phyloP scores from a whole-genome alignment of 257 asterid species.

The Parsonsia alboflavescens region DNA sequence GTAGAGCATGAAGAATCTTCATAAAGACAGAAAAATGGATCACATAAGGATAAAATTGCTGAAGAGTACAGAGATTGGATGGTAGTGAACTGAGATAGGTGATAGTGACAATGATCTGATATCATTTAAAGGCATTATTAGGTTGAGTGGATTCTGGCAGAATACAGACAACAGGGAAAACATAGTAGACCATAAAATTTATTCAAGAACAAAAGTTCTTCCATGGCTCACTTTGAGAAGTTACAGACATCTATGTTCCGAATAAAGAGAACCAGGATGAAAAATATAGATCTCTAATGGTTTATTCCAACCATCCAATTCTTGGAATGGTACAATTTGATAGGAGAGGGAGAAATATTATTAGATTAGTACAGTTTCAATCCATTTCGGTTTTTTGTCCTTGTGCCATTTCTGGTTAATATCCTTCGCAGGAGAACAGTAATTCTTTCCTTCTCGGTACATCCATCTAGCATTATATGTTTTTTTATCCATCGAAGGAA shows the following conservation, averaged over 20 bases:
- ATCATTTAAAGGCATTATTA: no score
- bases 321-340: neutral
- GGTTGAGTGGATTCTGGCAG: neutral
- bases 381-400: no score
- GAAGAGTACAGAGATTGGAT: neutral
- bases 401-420: neutral
- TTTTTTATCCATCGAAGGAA: neutral
- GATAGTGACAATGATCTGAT: no score
- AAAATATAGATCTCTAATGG: neutral
- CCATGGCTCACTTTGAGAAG: neutral
- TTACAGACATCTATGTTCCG: neutral
- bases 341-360: neutral
- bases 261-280: no score
- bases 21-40: neutral
- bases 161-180: neutral
- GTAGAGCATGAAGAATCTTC: conserved; percentile 84
- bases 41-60: neutral
- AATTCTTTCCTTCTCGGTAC: neutral
- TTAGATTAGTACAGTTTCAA: neutral
- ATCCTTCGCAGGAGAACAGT: neutral
- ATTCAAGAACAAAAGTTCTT: neutral
- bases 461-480: neutral
- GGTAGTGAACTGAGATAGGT: no score
- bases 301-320: neutral
- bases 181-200: neutral